Evolutionary conservation across 306 rosid genomes (phyloP), one percentile per base, ranked within the genome.

Genomic region (Parietaria judaica): DNA sequence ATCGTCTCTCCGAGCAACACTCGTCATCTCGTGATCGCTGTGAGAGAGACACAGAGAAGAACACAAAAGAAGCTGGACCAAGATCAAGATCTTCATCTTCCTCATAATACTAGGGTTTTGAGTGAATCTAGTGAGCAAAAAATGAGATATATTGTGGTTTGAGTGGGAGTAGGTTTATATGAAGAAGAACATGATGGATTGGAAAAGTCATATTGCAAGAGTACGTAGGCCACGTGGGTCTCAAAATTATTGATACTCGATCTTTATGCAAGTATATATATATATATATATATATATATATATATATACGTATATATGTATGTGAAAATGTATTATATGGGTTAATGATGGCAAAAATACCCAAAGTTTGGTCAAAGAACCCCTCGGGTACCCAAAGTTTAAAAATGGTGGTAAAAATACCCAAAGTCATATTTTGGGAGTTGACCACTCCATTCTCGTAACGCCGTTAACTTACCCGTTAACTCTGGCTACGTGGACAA

Each of bases 191-290:
- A 41, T 41, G 45, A 41, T 41, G 51, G 7, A 60, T 43, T 41
- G 45, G 31, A 56, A 56, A 34, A 58, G 5, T 57, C 16, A 63
- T 17, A 65, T 23, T 41, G 45, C 45, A 54, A 67, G 50, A 81
- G 66, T 66, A 76, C 73, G 77, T 67, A 64, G 45, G 57, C 66
- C 95, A 79, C 89, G 89, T 81, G 95, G 72, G 55, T 47, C 14
- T 64, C 73, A 74, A 64, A 80, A 66, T 58, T 11, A 58, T 57
- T 55, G 52, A 10, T 45, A 15, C n/a, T 31, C 31, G 31, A 3
- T 31, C 47, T 61, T 48, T 13, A 15, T 41, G 45, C 45, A 41
- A 5, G 3, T 41, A 41, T 41, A 5, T 41, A 1, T 41, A 41
- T 41, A 41, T 41, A 41, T 41, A 41, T 41, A 39, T 39, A 39